Percentiles rank a stretch among this genome's conserved stretches.
These are phyloP conservation scores for Mortierella sp. DNA, from an alignment of 371 early-diverging fungal species.

Conservation along the genomic window DNA sequence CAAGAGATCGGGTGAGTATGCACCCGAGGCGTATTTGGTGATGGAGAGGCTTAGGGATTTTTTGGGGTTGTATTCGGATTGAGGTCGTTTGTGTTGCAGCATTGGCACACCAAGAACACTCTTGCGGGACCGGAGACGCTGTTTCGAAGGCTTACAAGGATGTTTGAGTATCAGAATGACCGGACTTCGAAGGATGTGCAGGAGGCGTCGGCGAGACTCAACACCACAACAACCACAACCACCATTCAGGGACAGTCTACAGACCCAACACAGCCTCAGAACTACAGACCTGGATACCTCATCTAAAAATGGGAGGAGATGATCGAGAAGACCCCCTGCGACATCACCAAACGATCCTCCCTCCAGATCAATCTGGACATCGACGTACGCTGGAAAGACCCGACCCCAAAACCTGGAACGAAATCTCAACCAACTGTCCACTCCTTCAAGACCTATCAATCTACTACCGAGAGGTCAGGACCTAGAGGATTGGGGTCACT, in stretches of 20 bases:
- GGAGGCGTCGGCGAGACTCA: not conserved
- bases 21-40: not conserved
- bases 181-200: not conserved
- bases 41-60: not conserved
- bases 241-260: not conserved
- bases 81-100: not conserved
- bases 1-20: not conserved
- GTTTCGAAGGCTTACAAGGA: not conserved
- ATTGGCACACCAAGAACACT: not conserved
- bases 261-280: not conserved
- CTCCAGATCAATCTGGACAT: not conserved
- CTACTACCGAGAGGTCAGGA: not conserved
- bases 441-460: not conserved
- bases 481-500: not conserved
- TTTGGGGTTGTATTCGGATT: not conserved
- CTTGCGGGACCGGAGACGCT: not conserved
- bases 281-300: not conserved
- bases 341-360: not conserved
- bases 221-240: not conserved
- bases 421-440: not conserved
- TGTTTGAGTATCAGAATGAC: not conserved
- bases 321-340: not conserved
- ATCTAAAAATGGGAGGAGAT: not conserved
- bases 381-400: not conserved
- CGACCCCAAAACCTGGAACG: not conserved